phyloP scores from a whole-genome alignment of 257 asterid species.

The Paulownia fortunei region DNA sequence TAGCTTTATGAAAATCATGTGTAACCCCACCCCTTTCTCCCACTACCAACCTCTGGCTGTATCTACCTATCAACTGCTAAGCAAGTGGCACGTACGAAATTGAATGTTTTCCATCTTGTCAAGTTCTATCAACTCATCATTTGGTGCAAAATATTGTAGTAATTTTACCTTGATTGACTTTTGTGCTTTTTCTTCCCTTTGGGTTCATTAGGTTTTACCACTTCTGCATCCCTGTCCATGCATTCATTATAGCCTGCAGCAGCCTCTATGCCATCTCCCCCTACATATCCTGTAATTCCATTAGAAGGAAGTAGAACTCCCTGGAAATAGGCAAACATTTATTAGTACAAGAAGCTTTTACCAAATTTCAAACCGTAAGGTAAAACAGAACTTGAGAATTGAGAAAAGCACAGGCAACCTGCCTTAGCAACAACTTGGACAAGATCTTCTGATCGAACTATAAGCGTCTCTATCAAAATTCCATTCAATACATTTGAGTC shows the following conservation, averaged over 20 bases:
- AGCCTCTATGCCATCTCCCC: constrained; percentile 46
- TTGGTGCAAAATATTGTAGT: constrained; percentile 7
- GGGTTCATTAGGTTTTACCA: constrained; percentile 32
- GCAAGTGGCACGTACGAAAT: constrained; percentile 5
- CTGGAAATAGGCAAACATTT: constrained; percentile 43
- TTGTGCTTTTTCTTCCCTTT: constrained; percentile 35
- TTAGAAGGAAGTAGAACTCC: constrained; percentile 61
- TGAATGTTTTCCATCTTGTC: constrained; percentile 18
- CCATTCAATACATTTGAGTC: constrained; percentile 61
- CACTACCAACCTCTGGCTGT: background rate
- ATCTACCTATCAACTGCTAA: constrained; percentile 24
- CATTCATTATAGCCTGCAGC: constrained; percentile 37
- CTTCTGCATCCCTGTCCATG: constrained; percentile 44
- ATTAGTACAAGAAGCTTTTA: background rate
- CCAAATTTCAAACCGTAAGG: background rate
- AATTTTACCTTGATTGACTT: constrained; percentile 48
- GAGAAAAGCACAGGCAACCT: constrained; percentile 36
- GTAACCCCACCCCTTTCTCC: background rate
- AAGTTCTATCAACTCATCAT: constrained; percentile 9
- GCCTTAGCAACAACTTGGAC: constrained; percentile 95
- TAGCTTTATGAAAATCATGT: background rate
- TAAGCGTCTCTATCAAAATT: constrained; percentile 71
- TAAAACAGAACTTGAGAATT: constrained; percentile 5
- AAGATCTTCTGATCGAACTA: constrained; percentile 70
- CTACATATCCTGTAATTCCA: constrained; percentile 49